Evolutionary conservation across 495 filamentous ascomycete species (phyloP).

Genomic region (Penicillium dipodomyicola): DNA sequence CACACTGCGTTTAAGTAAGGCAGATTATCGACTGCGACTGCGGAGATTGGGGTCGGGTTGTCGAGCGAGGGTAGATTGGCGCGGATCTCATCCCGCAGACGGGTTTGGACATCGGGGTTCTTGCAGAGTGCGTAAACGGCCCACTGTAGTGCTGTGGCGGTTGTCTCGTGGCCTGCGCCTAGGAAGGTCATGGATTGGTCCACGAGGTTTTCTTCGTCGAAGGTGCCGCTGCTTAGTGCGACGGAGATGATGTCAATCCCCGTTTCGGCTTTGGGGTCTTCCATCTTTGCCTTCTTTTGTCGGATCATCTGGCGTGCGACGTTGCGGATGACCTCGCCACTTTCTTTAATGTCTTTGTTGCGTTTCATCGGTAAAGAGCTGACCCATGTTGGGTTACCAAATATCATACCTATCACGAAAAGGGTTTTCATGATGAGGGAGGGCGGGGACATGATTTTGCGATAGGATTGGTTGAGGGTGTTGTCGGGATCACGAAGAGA

Average conservation of each 20-base stretch:
- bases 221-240: constrained; percentile 70
- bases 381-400: constrained; percentile 33
- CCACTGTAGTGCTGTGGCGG: constrained; percentile 60
- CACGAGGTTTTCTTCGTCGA: constrained; percentile 74
- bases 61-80: constrained; percentile 56
- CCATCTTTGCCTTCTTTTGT: constrained; percentile 62
- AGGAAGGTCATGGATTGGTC: constrained; percentile 97
- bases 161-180: constrained; percentile 84
- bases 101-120: constrained; percentile 54
- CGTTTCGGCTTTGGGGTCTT: constrained; percentile 32
- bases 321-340: constrained; percentile 56
- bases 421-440: constrained; percentile 27
- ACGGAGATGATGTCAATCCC: constrained; percentile 81
- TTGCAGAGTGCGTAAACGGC: constrained; percentile 57
- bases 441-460: constrained; percentile 37
- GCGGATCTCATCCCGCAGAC: constrained; percentile 61
- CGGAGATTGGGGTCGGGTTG: constrained; percentile 44
- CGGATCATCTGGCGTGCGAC: constrained; percentile 65
- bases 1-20: constrained; percentile 61
- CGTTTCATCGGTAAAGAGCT: constrained; percentile 60
- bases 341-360: constrained; percentile 58
- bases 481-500: constrained; percentile 64
- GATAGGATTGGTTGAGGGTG: constrained; percentile 64
- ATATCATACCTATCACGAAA: constrained; percentile 42
- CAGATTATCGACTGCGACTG: constrained; percentile 52